Evolutionary conservation across 1,139 yeast species (phyloP), one percentile per base, ranked within the genome.

Genomic region (Yamadazyma triangularis): DNA sequence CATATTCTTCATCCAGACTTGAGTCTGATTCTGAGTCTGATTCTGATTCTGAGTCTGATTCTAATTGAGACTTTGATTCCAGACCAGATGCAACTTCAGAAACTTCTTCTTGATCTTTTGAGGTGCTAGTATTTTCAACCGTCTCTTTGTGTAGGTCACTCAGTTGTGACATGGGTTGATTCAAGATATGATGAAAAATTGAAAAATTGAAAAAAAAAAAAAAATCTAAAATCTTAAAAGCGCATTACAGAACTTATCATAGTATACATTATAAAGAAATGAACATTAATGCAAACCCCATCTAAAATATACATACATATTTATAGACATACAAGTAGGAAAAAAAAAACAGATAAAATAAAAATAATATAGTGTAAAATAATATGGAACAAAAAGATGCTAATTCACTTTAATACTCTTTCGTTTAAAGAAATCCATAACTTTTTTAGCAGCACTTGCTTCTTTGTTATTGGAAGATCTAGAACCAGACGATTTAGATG

Each of bases 341-440:
- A 7, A 18, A 7, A 18, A 18, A 18, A 18, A 18, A 18, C 20
- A 18, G 9, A 18, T 7, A 18, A 7, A 7, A 18, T 18, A 18
- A 18, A n/a, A n/a, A n/a, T n/a, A n/a, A n/a, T n/a, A n/a, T n/a
- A n/a, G n/a, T n/a, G n/a, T n/a, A n/a, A n/a, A n/a, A n/a, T n/a
- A n/a, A n/a, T n/a, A n/a, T 18, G 9, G 23, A 20, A 20, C 28
- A 12, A 28, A 9, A 11, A 14, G 24, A 9, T 14, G 12, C 35
- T 41, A 54, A 32, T 50, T 52, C 15, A 64, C 57, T 39, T 67
- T 49, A 10, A 75, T 74, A 53, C 89, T 82, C 59, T 87, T 75
- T 56, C 91, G 73, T 53, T 81, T 82, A 61, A 83, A 82, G 52
- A 83, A 83, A 53, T 83, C 89, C 76, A 83, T 77, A 15, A 83